A percentile compares a stretch with the other conserved stretches of the same genome.
Conservation (phyloP, 2,329 filamentous ascomycete genomes). For the Didymella lethalis region DNA sequence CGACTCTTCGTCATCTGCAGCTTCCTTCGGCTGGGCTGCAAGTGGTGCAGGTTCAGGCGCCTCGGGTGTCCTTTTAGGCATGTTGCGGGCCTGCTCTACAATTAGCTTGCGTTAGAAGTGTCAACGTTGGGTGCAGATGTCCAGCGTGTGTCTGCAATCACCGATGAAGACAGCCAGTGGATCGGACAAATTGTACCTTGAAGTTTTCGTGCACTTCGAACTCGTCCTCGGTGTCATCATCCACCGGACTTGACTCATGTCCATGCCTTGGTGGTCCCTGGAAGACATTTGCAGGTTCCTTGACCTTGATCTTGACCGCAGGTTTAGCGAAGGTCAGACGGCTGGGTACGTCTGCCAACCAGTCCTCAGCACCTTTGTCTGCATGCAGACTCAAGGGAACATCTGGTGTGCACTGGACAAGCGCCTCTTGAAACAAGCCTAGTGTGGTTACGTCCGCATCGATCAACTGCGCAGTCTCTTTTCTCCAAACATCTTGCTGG, state of each 20-base stretch:
- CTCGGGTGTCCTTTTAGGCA: slow-evolving; percentile 4
- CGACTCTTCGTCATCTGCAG: slow-evolving; percentile 23
- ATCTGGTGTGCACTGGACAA: slow-evolving; percentile 37
- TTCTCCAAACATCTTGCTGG: slow-evolving; percentile 57
- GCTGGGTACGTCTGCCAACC: slow-evolving; percentile 36
- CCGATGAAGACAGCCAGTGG: too few relatives aligned
- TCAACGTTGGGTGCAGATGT: too few relatives aligned
- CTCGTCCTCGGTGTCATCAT: slow-evolving; percentile 48
- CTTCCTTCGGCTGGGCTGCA: neutral
- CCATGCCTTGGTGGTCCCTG: slow-evolving; percentile 13
- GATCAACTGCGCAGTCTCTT: slow-evolving; percentile 36
- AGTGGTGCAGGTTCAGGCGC: neutral
- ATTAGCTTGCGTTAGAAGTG: neutral
- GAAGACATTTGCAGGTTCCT: slow-evolving; percentile 10
- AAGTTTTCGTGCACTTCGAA: slow-evolving; percentile 48
- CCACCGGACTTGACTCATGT: slow-evolving; percentile 27
- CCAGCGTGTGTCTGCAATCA: too few relatives aligned
- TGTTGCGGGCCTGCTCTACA: slow-evolving; percentile 24
- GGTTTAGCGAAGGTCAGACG: slow-evolving; percentile 20
- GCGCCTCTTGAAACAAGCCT: slow-evolving; percentile 46
- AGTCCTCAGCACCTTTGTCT: slow-evolving; percentile 23
- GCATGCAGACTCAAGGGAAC: slow-evolving; percentile 39
- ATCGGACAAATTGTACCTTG: slow-evolving; percentile 25
- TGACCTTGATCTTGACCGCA: slow-evolving; percentile 21
- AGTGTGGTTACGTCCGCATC: slow-evolving; percentile 38